phyloP scores from a whole-genome alignment of 768 basidiomycete genomes.

The Lactifluus pinguis region DNA sequence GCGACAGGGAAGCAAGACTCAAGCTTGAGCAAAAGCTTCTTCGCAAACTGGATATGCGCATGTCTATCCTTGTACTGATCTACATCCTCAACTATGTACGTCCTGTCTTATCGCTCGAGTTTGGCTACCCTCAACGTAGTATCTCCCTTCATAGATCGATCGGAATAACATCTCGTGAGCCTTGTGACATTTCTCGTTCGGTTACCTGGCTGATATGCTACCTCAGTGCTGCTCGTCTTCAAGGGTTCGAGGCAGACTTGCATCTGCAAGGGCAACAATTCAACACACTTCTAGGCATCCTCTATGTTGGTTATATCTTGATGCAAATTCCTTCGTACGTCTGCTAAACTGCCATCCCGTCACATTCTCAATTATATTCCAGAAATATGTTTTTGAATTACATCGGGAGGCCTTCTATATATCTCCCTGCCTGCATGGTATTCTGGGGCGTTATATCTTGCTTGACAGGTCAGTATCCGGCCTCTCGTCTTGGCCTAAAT shows the following conservation, averaged over 20 bases:
- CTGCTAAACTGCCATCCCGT: slow-evolving; percentile 1
- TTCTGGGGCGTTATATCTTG: slow-evolving; percentile 53
- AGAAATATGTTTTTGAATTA: slow-evolving; percentile 67
- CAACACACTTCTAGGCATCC: slow-evolving; percentile 54
- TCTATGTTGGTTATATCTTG: slow-evolving; percentile 65
- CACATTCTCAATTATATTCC: neutral
- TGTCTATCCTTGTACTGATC: slow-evolving; percentile 36
- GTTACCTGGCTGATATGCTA: neutral
- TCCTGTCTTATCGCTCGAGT: neutral
- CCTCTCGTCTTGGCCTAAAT: neutral
- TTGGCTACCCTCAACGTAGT: neutral
- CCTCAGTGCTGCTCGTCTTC: slow-evolving; percentile 57
- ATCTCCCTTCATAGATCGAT: slow-evolving; percentile 40
- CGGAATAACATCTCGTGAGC: slow-evolving; percentile 61
- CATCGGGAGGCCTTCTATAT: slow-evolving; percentile 59
- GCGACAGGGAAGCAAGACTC: slow-evolving; percentile 31
- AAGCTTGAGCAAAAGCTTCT: slow-evolving; percentile 36
- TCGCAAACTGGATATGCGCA: slow-evolving; percentile 35
- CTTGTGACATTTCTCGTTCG: neutral
- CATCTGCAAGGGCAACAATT: slow-evolving; percentile 53
- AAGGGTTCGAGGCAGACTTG: slow-evolving; percentile 64
- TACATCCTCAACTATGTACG: slow-evolving; percentile 42
- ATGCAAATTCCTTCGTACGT: slow-evolving; percentile 74
- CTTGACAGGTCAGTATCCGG: slow-evolving; percentile 29
- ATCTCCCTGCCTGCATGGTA: slow-evolving; percentile 58